Percentiles rank a stretch among this genome's conserved stretches.
Conservation (phyloP, 2,329 filamentous ascomycete species). For the Cucurbitaria berberidis region DNA sequence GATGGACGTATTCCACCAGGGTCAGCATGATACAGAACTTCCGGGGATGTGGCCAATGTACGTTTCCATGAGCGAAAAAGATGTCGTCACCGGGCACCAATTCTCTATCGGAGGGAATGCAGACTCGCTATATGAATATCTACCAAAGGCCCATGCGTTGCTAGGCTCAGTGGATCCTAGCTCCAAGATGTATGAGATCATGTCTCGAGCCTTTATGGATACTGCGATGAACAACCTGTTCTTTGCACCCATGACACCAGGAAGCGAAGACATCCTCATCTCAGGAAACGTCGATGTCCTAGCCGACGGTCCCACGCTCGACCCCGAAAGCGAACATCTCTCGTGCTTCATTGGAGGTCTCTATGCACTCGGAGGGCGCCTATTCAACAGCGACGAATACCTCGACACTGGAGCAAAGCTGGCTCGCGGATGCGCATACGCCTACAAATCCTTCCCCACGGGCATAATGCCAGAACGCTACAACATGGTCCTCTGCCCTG, state of each 20-base stretch:
- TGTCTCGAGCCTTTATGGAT: constrained; percentile 60
- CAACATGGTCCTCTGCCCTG: constrained; percentile 57
- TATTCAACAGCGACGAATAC: constrained; percentile 60
- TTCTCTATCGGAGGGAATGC: constrained; percentile 45
- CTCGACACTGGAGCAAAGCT: constrained; percentile 61
- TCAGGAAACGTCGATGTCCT: constrained; percentile 52
- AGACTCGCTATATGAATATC: constrained; percentile 48
- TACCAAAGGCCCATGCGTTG: constrained; percentile 55
- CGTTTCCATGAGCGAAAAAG: constrained; percentile 52
- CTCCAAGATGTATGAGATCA: constrained; percentile 53
- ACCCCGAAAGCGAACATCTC: constrained; percentile 62
- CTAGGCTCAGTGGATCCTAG: constrained; percentile 53
- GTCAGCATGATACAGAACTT: constrained; percentile 73
- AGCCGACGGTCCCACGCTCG: constrained; percentile 26
- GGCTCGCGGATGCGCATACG: constrained; percentile 65
- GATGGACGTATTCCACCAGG: constrained; percentile 76
- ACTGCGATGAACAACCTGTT: constrained; percentile 54
- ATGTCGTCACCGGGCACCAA: constrained; percentile 37
- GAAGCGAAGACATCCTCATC: constrained; percentile 54
- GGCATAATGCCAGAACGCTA: constrained; percentile 67
- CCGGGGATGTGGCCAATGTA: constrained; percentile 81
- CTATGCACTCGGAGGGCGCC: constrained; percentile 62
- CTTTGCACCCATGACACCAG: constrained; percentile 56
- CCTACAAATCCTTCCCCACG: constrained; percentile 60
- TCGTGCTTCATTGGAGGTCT: constrained; percentile 66